Base-by-base conservation (phyloP, 768 basidiomycete genomes). In the Gautieria morchelliformis region DNA sequence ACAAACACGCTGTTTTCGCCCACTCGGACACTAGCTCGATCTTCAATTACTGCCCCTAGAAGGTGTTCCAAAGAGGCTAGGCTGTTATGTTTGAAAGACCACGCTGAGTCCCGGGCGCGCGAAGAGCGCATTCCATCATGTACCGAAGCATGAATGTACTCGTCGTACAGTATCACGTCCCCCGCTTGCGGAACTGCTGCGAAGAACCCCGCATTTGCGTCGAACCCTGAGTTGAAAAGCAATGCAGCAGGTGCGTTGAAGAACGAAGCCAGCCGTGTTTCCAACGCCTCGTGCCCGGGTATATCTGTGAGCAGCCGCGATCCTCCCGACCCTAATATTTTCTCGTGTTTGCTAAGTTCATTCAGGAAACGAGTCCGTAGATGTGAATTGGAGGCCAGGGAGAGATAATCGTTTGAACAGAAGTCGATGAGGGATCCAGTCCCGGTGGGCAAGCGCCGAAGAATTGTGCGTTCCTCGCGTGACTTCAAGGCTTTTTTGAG, bases 401-500 rank as follows among this genome's bases (percentile, higher is more conserved):
- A 92, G 53, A 96, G 85, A 70, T 94, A 96, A 70, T 96, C 92
- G 69, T 95, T 96, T 3, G 91, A 88, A n/a, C 78, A 86, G 68
- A 92, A 91, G 66, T 93, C 89, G 53, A 78, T 71, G 22, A 60
- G 59, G 5, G 62, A 75, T 19, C 77, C 69, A 44, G 69, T 68
- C 0, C 78, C 77, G 57, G 81, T 74, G 5, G 88, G 86, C 1
- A 93, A 79, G 22, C 78, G 74, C 41, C 89, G 80, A n/a, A 83
- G 76, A 65, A 89, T 88, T 59, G 72, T 68, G n/a, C 86, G 78
- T 33, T 76, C 68, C 15, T 84, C 80, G 44, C 90, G 80, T 20
- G 87, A 85, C 1, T 69, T 59, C 40, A 91, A 78, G 0, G 87
- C 80, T 8, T 76, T 70, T 14, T 64, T 54, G 33, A 92, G 71